Evolutionary conservation across 2,329 filamentous ascomycete species (phyloP), one percentile per base, ranked within the genome.

Genomic region (Geosmithia putterillii): DNA sequence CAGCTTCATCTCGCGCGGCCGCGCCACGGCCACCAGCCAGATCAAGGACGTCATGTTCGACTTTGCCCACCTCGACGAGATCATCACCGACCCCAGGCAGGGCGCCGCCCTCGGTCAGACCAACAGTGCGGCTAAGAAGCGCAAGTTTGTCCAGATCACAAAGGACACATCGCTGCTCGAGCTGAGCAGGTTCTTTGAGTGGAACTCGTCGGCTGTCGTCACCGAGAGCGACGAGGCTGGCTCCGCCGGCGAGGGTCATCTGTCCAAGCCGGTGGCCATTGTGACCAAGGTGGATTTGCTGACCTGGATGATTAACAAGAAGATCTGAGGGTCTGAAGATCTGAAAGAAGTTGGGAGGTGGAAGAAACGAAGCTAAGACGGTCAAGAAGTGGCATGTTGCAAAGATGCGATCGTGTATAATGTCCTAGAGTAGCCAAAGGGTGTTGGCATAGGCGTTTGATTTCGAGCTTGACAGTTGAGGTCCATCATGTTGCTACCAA

Each of bases 241-340:
- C 6, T 73, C 76, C 52, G 67, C 69, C 12, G 65, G 65, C 36
- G 73, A 74, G 45, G 65, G 69, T 44, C 75, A 71, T 19, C 61
- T 77, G 44, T 74, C 74, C 39, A 94, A 86, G 70, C 88, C 94
- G 2, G 71, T 92, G 41, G 92, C 87, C 7, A 79, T 98, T 8
- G 89, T 94, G 7, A 96, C 92, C 25, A 98, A 98, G 74, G 92
- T 98, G 5, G 92, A 98, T 65, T 63, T 98, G 54, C 65, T 98
- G 55, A 88, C 82, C 37, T 98, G 86, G 82, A 79, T 98, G 76
- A 79, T 96, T 34, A 86, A 81, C 50, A 73, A 73, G 61, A 63
- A 61, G 56, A 32, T 57, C 43, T 63, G 40, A 36, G 18, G 10
- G n/a, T n/a, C n/a, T n/a, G n/a, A n/a, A n/a, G n/a, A n/a, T n/a